Evolutionary conservation across 2,329 filamentous ascomycete genomes (phyloP).

Genomic region (Pseudogymnoascus sp.): DNA sequence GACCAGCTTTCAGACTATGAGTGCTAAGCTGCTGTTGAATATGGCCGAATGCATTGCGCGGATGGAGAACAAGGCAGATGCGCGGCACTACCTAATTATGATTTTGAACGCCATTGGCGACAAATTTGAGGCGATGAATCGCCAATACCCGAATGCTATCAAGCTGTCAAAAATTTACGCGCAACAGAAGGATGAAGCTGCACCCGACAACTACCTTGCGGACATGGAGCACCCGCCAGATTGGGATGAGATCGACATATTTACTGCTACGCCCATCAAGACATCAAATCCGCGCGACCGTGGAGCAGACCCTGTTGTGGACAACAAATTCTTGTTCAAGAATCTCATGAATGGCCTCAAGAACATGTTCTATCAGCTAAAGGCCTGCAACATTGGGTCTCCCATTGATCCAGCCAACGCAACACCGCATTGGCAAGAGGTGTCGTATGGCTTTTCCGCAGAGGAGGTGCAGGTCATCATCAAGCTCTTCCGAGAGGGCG

Average conservation of each 20-base stretch:
- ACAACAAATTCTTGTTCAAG: constrained; percentile 97
- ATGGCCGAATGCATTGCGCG: constrained; percentile 98
- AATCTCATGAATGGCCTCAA: constrained; percentile 94
- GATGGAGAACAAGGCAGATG: constrained; percentile 85
- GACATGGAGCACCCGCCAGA: constrained; percentile 75
- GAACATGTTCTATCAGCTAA: constrained; percentile 91
- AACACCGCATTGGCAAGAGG: constrained; percentile 86
- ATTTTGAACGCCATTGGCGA: constrained; percentile 97
- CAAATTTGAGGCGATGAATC: constrained; percentile 97
- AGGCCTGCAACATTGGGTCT: constrained; percentile 72
- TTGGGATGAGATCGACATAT: constrained; percentile 98
- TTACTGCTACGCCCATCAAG: constrained; percentile 92
- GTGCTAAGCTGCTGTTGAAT: constrained; percentile 89
- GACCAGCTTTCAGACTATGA: constrained; percentile 99
- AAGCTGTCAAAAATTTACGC: constrained; percentile 77
- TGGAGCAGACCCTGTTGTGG: constrained; percentile 79
- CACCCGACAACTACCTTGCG: constrained; percentile 72
- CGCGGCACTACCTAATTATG: constrained; percentile 91
- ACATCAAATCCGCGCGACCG: constrained; percentile 85
- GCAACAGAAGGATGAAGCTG: constrained; percentile 55
- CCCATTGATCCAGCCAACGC: constrained; percentile 69
- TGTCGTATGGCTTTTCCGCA: constrained; percentile 91
- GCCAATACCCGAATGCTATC: constrained; percentile 88
- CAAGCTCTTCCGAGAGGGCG: constrained; percentile 94
- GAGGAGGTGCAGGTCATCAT: constrained; percentile 96